Evolutionary conservation across 495 filamentous ascomycete genomes (phyloP), one percentile per base, ranked within the genome.

Genomic region (Sporormia fimetaria): DNA sequence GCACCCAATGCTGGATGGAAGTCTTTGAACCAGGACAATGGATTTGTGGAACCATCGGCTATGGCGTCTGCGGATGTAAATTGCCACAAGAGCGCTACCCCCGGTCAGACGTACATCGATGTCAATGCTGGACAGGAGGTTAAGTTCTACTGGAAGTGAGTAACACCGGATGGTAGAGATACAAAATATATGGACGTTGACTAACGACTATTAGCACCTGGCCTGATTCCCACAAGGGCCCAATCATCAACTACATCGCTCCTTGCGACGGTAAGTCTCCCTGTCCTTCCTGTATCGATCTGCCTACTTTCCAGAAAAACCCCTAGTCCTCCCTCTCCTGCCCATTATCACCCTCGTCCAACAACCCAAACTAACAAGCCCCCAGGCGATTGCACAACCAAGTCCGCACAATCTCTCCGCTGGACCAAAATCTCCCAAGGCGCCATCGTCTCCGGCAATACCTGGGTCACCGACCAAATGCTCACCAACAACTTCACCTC

Each of bases 191-290:
- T n/a, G n/a, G n/a, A n/a, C n/a, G n/a, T n/a, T n/a, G n/a, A n/a
- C n/a, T n/a, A n/a, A n/a, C n/a, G n/a, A n/a, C n/a, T n/a, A n/a
- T n/a, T n/a, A n/a, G n/a, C 17, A 38, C 34, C 3, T 46, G 42
- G 42, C 23, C 34, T 3, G 42, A 39, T 11, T 6, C n/a, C 12
- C 44, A 47, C 29, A 47, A 40, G 17, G 44, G 44, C 2, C 36
- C 44, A 9, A 47, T 47, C 23, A 42, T 47, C 21, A 47, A 40
- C 24, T 47, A 47, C 21, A 40, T 47, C 14, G 44, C 44, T 10
- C 28, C 36, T 6, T 47, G 44, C 16, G 28, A 47, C 18, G 44
- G 44, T 39, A 25, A 27, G 25, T 37, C 6, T 29, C 10, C 14
- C 20, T 5, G 10, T 11, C 17, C 32, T 35, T 21, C 18, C 11